Evolutionary conservation across 306 rosid genomes (phyloP).

Genomic region (Vachellia collinsii): DNA sequence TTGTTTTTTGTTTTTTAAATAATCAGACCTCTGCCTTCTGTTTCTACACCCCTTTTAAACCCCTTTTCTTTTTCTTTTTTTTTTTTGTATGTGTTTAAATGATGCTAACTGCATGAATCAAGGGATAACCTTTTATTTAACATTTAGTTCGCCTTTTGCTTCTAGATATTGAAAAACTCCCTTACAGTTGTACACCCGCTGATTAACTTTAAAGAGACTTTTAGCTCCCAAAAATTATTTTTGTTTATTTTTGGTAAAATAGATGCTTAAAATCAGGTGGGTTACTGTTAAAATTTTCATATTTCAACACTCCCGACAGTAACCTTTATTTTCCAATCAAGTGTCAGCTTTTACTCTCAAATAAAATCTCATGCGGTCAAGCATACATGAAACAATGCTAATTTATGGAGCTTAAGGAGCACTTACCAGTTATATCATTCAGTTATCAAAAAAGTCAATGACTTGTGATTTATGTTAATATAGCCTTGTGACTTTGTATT

Average conservation of each 20-base stretch:
- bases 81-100: background rate
- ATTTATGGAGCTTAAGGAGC: background rate
- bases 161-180: background rate
- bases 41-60: background rate
- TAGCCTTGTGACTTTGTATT: conserved; percentile 22
- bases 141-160: background rate
- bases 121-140: conserved; percentile 1
- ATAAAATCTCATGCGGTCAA: background rate
- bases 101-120: background rate
- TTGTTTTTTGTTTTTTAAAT: no score
- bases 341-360: background rate
- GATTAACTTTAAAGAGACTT: background rate
- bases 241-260: background rate
- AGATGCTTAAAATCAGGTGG: background rate
- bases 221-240: no score
- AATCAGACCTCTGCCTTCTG: background rate
- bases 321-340: background rate
- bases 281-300: background rate
- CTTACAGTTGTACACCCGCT: background rate
- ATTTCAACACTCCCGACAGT: background rate
- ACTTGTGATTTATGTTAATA: background rate
- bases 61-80: background rate
- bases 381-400: background rate
- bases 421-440: background rate
- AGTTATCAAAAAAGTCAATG: background rate